These are phyloP conservation scores for Teunomyces cretensis DNA, from an alignment of 805 yeast species.

Conservation along the genomic window DNA sequence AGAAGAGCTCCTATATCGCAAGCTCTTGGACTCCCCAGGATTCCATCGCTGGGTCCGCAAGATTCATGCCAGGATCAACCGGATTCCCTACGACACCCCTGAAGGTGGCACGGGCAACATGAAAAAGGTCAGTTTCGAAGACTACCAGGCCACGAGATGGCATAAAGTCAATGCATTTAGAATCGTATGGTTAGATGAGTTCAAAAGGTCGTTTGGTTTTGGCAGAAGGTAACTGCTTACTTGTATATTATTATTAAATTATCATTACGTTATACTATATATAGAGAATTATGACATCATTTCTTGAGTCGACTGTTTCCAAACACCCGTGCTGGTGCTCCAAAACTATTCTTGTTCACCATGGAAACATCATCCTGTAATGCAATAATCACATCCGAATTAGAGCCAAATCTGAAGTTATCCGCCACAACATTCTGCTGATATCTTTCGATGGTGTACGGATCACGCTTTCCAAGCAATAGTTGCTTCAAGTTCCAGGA, in stretches of 20 bases:
- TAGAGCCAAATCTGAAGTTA: constrained; percentile 74
- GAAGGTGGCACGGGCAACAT: constrained; percentile 6
- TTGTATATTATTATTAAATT: constrained; percentile 1
- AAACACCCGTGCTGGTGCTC: neutral
- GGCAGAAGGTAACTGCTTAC: constrained; percentile 20
- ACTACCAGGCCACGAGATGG: constrained; percentile 47
- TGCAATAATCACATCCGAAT: constrained; percentile 69
- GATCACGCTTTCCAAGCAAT: constrained; percentile 28
- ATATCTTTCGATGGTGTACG: constrained; percentile 66
- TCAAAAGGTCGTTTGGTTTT: constrained; percentile 54
- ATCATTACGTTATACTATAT: constrained; percentile 3
- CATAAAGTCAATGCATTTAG: constrained; percentile 65
- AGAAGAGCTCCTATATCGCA: constrained; percentile 45
- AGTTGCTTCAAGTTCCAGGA: constrained; percentile 74
- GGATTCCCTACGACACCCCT: constrained; percentile 47
- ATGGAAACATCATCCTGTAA: constrained; percentile 74
- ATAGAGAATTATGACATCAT: neutral
- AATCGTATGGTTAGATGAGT: constrained; percentile 58
- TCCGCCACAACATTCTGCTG: constrained; percentile 66
- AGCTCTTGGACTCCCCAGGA: constrained; percentile 54
- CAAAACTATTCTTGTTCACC: constrained; percentile 58
- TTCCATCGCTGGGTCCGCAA: constrained; percentile 64
- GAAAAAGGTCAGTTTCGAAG: constrained; percentile 20
- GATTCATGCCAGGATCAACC: constrained; percentile 63
- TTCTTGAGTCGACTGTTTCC: neutral